phyloP scores from a whole-genome alignment of 148 eudicot genomes.

The Chenopodium suecicum region DNA sequence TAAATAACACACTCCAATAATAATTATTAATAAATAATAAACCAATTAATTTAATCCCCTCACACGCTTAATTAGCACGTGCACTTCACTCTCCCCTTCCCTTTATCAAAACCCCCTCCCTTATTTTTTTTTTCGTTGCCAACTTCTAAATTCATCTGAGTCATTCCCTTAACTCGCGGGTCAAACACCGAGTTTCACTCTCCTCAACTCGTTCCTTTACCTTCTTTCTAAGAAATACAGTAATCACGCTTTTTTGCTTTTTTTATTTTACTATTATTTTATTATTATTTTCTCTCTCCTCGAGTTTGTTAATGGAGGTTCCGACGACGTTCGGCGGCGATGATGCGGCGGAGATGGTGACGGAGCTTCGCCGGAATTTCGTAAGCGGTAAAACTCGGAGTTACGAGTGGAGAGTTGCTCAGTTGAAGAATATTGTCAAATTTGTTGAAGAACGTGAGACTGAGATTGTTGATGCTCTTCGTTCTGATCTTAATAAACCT shows the following conservation, averaged over 20 bases:
- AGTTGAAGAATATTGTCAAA: conserved; percentile 53
- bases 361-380: conserved; percentile 46
- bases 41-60: background rate
- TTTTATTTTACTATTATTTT: background rate
- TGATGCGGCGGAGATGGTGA: conserved; percentile 40
- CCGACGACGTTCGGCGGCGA: conserved; percentile 33
- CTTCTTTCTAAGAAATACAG: background rate
- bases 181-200: background rate
- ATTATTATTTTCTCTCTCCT: background rate
- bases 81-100: no score
- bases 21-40: background rate
- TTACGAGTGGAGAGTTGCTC: conserved; percentile 67
- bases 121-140: no score
- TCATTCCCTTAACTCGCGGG: background rate
- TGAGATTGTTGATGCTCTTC: conserved; percentile 59
- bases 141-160: background rate
- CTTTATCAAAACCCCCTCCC: background rate
- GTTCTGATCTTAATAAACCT: conserved; percentile 64
- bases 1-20: background rate
- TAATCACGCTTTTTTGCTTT: background rate
- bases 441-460: conserved; percentile 43
- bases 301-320: conserved; percentile 3
- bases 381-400: conserved; percentile 51
- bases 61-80: background rate
- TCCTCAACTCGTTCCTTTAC: background rate